phyloP scores from a whole-genome alignment of 116 monocot genomes.

The Zostera marina region DNA sequence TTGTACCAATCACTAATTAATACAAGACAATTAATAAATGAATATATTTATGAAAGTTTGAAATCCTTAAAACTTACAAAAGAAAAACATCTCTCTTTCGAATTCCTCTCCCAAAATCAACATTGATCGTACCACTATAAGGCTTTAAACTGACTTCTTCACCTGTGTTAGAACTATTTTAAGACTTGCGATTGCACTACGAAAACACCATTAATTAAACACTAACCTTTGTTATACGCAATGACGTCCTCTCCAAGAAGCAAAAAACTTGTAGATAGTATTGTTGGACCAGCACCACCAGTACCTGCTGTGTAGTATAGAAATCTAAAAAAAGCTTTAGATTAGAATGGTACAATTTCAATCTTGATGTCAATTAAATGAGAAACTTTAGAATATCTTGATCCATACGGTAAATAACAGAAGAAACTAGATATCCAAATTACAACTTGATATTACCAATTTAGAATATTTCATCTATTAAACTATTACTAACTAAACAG shows the following conservation, averaged over 20 bases:
- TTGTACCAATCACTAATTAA: not conserved
- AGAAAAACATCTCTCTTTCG: slow-evolving; percentile 80
- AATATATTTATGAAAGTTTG: slow-evolving; percentile 5
- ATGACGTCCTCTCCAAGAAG: slow-evolving; percentile 87
- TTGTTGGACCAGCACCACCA: slow-evolving; percentile 97
- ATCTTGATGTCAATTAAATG: not conserved
- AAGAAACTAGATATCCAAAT: not conserved
- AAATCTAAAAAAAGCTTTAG: slow-evolving; percentile 43
- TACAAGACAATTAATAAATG: slow-evolving; percentile 3
- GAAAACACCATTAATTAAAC: not conserved
- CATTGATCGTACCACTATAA: slow-evolving; percentile 66
- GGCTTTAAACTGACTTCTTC: slow-evolving; percentile 67
- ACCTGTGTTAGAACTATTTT: slow-evolving; percentile 21
- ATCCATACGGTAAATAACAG: not conserved
- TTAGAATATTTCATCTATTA: too few species aligned
- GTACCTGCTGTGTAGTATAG: slow-evolving; percentile 94
- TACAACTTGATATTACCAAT: not conserved
- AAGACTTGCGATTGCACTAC: not conserved
- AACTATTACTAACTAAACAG: too few species aligned
- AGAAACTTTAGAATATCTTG: not conserved
- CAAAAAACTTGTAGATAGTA: slow-evolving; percentile 83
- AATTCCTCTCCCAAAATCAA: slow-evolving; percentile 91
- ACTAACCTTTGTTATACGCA: slow-evolving; percentile 70
- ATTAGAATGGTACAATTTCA: slow-evolving; percentile 15
- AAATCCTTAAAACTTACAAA: slow-evolving; percentile 56